Evolutionary conservation across 306 rosid genomes (phyloP).

Genomic region (Trifolium subterraneum): DNA sequence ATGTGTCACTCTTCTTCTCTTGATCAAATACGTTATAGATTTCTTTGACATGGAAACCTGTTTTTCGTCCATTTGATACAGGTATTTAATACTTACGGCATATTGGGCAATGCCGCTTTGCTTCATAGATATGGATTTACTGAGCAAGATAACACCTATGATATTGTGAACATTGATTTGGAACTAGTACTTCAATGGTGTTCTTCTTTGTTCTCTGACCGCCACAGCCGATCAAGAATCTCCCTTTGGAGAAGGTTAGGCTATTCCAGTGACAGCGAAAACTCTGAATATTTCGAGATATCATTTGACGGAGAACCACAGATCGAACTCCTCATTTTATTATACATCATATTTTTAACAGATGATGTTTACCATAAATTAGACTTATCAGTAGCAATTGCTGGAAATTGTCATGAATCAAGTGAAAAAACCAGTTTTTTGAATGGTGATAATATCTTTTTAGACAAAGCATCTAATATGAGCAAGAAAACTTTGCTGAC

Average conservation of each 20-base stretch:
- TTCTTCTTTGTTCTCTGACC: conserved; percentile 64
- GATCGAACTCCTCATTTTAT: conserved; percentile 63
- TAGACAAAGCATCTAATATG: conserved; percentile 37
- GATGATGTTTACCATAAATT: conserved; percentile 62
- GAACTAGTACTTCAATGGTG: conserved; percentile 76
- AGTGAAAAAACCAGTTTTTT: conserved; percentile 46
- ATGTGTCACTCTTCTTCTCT: conserved; percentile 15
- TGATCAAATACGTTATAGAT: not conserved
- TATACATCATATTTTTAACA: conserved; percentile 62
- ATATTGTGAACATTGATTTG: conserved; percentile 85
- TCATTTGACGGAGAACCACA: conserved; percentile 84
- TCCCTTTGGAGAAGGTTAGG: conserved; percentile 81
- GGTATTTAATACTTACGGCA: conserved; percentile 92
- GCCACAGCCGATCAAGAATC: conserved; percentile 67
- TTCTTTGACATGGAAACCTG: conserved; percentile 6
- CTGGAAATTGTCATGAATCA: conserved; percentile 49
- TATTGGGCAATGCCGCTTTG: conserved; percentile 85
- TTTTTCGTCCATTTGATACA: conserved; percentile 40
- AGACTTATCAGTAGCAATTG: conserved; percentile 58
- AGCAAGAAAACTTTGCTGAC: conserved; percentile 61
- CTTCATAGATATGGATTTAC: conserved; percentile 95
- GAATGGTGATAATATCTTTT: conserved; percentile 40
- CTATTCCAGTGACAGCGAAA: conserved; percentile 54
- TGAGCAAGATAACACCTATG: conserved; percentile 72
- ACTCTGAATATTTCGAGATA: conserved; percentile 83